Base-by-base conservation (phyloP, 306 rosid genomes). In the Hippophae rhamnoides region DNA sequence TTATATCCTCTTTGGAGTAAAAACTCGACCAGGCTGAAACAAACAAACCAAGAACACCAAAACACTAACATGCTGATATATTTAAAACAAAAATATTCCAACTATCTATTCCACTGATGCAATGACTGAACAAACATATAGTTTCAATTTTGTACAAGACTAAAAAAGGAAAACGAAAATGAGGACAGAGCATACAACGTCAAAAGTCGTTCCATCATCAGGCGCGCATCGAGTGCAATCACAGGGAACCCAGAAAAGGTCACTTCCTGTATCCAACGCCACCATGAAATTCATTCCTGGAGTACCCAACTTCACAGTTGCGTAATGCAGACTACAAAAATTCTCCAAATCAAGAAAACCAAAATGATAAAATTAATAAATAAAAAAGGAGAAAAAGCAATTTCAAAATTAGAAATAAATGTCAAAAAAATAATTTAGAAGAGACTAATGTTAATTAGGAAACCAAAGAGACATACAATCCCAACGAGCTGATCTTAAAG, bases 221-320 rank as follows among this genome's bases (percentile, higher is more conserved):
- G 93, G 77, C 12, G 95, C 87, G 65, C 94, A 88, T 76, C 73
- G 79, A 65, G 66, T 82, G 56, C 96, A 88, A 52, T 88, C 96
- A 79, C 98, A 90, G 41, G 98, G 98, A 27, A 90, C 94, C 98
- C 98, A 90, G 60, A 90, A 81, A 23, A 90, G 74, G 70, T 87
- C 95, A 76, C 96, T 90, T 61, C 98, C 98, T 0, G 98, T 85
- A 61, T 90, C 98, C 66, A 90, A 83, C 13, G 96, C 98, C 77
- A 87, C 98, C 94, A 87, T 79, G 65, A 87, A 90, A 84, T 79
- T 87, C 81, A 77, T 79, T 73, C 96, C 95, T 8, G 98, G 98
- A 27, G 98, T 85, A 44, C 98, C 96, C 67, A 90, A 61, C 60
- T 85, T 82, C 62, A 90, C 89, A 51, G 92, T 85, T 62, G 96